These are phyloP conservation scores for Sarocladium strictum DNA, from an alignment of 2,329 filamentous ascomycete species.

Conservation along the genomic window DNA sequence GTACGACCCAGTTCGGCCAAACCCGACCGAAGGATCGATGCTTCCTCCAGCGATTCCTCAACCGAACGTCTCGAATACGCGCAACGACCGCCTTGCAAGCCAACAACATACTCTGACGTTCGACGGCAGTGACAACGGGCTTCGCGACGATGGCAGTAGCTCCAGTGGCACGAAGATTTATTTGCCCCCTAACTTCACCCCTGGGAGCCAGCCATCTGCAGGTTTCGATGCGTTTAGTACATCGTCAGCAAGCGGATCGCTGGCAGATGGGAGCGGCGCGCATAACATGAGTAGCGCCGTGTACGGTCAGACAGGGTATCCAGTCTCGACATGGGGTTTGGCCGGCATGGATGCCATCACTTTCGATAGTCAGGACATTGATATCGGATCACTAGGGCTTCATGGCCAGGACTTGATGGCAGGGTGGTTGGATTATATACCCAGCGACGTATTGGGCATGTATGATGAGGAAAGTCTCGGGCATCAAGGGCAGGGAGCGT, in stretches of 20 bases:
- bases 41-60: constrained; percentile 45
- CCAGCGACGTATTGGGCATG: constrained; percentile 56
- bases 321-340: background rate
- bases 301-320: background rate
- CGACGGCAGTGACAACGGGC: background rate
- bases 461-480: constrained; percentile 35
- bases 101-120: constrained; percentile 12
- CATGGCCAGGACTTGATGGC: constrained; percentile 60
- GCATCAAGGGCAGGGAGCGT: constrained; percentile 17
- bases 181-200: constrained; percentile 27
- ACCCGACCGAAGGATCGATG: constrained; percentile 30
- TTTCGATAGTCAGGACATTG: constrained; percentile 72
- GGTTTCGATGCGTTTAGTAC: constrained; percentile 36
- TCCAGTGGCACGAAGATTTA: constrained; percentile 27
- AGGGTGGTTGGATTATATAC: constrained; percentile 67
- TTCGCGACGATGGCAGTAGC: constrained; percentile 17
- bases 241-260: constrained; percentile 34
- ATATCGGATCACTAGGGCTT: constrained; percentile 60
- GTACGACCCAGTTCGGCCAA: constrained; percentile 54
- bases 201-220: constrained; percentile 34
- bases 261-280: constrained; percentile 25
- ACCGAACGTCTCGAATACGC: constrained; percentile 40
- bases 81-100: constrained; percentile 34
- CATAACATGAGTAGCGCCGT: background rate
- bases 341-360: constrained; percentile 48